Evolutionary conservation across 2,329 filamentous ascomycete species (phyloP), one percentile per base, ranked within the genome.

Genomic region (Escovopsis sp.): DNA sequence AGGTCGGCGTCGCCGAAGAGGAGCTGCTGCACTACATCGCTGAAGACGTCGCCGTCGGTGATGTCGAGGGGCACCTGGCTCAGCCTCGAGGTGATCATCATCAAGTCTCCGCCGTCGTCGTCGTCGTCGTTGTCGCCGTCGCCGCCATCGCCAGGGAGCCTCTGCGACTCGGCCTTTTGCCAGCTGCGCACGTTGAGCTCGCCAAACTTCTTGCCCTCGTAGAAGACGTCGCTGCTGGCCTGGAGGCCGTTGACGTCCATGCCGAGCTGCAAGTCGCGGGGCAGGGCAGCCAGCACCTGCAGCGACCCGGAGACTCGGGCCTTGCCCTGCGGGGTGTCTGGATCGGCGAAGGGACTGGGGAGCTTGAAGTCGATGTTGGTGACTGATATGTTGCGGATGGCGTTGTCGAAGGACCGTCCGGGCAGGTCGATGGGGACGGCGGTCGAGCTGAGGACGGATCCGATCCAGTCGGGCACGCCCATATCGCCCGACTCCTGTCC

Each of bases 311-410:
- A 94, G 13, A 98, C 79, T 42, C 74, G 79, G 9, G 88, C 87
- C 42, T 81, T 75, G 4, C 81, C 70, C 39, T 80, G 76, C 0
- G 85, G 83, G 10, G 79, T 76, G 43, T 72, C 75, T 0, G 84
- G 84, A 14, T 87, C 78, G 2, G 86, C 84, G 52, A 81, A 74
- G 1, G 84, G 82, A 52, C 87, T 77, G 0, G 91, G 91, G 37
- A 98, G 65, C 39, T 75, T 76, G 58, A 98, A 94, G 52, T 93
- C 78, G 34, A 93, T 85, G 55, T 95, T 75, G 2, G 79, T 76
- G 49, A 96, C 66, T 16, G 86, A 83, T 56, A 96, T 95, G 51
- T 91, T 89, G 50, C 80, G 81, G 56, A 98, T 82, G 13, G 94
- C 65, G 48, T 83, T 79, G 49, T 87, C 86, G 52, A 95, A 80